A percentile compares a stretch with the other conserved stretches of the same genome.
phyloP scores from a whole-genome alignment of 768 basidiomycete genomes.

The Boletus fagicola region DNA sequence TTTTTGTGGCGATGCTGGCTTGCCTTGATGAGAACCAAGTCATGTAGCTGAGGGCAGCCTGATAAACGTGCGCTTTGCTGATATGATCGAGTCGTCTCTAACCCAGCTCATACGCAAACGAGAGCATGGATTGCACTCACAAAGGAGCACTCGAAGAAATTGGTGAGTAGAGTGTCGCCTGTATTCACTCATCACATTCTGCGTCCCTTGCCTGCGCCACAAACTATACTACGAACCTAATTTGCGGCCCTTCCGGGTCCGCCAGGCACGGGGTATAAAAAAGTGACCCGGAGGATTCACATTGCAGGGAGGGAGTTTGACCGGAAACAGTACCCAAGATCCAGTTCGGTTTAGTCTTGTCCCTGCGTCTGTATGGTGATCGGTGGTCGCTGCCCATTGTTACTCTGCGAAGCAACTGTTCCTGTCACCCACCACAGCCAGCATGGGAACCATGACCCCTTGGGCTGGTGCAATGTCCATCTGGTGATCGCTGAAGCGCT shows the following conservation, averaged over 20 bases:
- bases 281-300: background rate
- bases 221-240: background rate
- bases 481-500: background rate
- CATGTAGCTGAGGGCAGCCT: no score
- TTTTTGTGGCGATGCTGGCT: background rate
- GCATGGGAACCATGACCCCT: background rate
- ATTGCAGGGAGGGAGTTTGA: background rate
- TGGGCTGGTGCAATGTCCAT: background rate
- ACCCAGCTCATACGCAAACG: background rate
- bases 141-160: background rate
- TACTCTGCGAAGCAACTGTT: background rate
- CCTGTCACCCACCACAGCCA: background rate
- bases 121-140: background rate
- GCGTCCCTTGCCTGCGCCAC: background rate
- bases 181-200: background rate
- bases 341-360: background rate
- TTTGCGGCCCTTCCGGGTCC: background rate
- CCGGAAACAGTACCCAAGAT: background rate
- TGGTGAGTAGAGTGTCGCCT: background rate
- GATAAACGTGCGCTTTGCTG: background rate
- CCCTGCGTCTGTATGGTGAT: background rate
- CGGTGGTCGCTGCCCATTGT: background rate
- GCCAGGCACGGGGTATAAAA: background rate
- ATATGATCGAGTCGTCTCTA: background rate
- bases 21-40: background rate